phyloP scores from a whole-genome alignment of 108 stramenopile genomes.

The Fragilaria crotonensis region DNA sequence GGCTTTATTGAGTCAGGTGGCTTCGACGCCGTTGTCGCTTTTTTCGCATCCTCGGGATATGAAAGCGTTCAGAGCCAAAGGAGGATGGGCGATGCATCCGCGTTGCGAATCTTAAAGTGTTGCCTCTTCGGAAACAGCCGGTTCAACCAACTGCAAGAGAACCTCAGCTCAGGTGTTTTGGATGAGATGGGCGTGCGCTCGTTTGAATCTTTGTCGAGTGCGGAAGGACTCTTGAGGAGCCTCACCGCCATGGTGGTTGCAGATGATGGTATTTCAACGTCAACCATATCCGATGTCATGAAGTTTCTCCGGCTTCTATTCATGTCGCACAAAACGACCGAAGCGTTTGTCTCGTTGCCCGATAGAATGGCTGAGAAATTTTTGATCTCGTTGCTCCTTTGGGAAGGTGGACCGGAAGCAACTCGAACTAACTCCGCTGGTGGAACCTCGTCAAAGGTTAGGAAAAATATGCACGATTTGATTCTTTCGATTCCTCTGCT shows the following conservation, averaged over 20 bases:
- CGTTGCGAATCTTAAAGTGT: conserved; percentile 75
- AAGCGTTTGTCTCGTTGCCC: conserved; percentile 57
- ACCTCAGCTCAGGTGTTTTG: conserved; percentile 4
- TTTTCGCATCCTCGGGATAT: conserved; percentile 58
- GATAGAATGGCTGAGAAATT: conserved; percentile 61
- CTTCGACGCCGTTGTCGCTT: conserved; percentile 72
- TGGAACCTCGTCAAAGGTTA: conserved; percentile 46
- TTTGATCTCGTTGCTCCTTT: conserved; percentile 60
- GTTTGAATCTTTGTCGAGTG: conserved; percentile 48
- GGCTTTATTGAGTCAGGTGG: conserved; percentile 89
- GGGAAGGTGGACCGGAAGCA: conserved; percentile 49
- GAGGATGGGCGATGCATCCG: conserved; percentile 79
- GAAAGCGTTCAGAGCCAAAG: conserved; percentile 40
- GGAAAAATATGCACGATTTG: conserved; percentile 61
- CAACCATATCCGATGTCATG: conserved; percentile 67
- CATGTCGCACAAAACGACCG: conserved; percentile 34
- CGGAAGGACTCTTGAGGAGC: conserved; percentile 59
- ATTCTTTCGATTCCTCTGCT: conserved; percentile 60
- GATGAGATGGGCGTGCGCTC: conserved; percentile 50
- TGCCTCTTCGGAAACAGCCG: conserved; percentile 52
- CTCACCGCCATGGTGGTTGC: conserved; percentile 67
- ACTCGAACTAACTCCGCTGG: conserved; percentile 24
- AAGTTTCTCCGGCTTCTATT: conserved; percentile 65
- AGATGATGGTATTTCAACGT: conserved; percentile 60
- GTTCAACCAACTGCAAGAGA: background rate